Evolutionary conservation across 768 basidiomycete genomes (phyloP).

Genomic region (Boletus patriciae): DNA sequence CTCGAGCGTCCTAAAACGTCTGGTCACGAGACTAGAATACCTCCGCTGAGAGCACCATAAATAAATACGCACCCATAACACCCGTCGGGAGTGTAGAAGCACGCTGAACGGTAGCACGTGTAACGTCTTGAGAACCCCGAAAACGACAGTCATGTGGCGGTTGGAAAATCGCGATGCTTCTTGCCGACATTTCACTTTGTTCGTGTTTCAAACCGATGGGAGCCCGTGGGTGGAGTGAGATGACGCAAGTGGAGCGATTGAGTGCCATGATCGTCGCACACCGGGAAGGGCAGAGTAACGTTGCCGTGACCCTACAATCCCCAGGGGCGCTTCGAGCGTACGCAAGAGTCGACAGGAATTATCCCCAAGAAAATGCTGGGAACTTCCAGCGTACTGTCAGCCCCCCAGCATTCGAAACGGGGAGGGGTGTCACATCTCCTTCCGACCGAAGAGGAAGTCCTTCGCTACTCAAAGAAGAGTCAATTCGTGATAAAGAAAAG

Average conservation of each 20-base stretch:
- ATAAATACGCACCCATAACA: no score
- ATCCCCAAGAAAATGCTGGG: neutral
- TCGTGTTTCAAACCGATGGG: neutral
- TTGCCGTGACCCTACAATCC: neutral
- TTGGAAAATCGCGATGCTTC: neutral
- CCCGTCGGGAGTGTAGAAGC: no score
- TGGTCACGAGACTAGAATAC: no score
- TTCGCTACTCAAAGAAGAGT: neutral
- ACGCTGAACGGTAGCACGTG: no score
- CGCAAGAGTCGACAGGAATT: neutral
- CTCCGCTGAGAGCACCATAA: neutral
- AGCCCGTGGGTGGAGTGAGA: neutral
- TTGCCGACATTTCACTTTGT: neutral
- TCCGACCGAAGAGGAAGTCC: neutral
- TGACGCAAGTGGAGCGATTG: conserved; percentile 5
- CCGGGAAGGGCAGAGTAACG: no score
- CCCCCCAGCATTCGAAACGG: neutral
- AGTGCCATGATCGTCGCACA: neutral
- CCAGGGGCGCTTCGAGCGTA: no score
- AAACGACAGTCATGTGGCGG: no score
- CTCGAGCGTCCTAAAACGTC: no score
- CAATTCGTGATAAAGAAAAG: neutral
- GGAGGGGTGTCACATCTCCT: neutral
- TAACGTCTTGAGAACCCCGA: no score
- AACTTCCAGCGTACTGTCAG: neutral